Conservation (phyloP, 2,329 filamentous ascomycete genomes). For the Sordariomycetes sp. region DNA sequence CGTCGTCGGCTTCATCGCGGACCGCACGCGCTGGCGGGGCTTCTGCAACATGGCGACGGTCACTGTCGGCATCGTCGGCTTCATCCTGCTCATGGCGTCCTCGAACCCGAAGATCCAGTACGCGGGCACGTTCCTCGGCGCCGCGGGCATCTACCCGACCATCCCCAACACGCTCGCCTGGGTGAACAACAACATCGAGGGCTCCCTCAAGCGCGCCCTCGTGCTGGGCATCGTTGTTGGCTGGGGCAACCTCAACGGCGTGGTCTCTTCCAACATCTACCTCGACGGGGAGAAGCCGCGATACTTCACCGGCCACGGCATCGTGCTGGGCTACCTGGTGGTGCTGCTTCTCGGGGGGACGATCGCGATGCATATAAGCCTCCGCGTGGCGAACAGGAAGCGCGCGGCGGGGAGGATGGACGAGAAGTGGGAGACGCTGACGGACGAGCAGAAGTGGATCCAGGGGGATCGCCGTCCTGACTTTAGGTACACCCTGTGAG, state of each 20-base stretch:
- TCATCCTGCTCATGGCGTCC: slow-evolving; percentile 52
- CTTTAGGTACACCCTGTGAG: slow-evolving; percentile 57
- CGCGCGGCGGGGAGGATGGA: slow-evolving; percentile 54
- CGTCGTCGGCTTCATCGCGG: slow-evolving; percentile 54
- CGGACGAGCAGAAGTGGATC: slow-evolving; percentile 46
- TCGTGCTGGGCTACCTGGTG: slow-evolving; percentile 63
- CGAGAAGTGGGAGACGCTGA: slow-evolving; percentile 53
- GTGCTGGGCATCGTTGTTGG: slow-evolving; percentile 82
- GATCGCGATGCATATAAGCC: slow-evolving; percentile 48
- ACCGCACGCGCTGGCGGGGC: slow-evolving; percentile 57
- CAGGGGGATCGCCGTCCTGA: slow-evolving; percentile 63
- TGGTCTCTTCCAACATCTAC: slow-evolving; percentile 77
- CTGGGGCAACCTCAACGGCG: slow-evolving; percentile 86
- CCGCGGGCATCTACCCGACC: slow-evolving; percentile 60
- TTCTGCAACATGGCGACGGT: slow-evolving; percentile 55
- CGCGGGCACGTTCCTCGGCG: slow-evolving; percentile 58
- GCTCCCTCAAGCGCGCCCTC: slow-evolving; percentile 84
- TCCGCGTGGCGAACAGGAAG: slow-evolving; percentile 59
- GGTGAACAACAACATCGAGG: slow-evolving; percentile 66
- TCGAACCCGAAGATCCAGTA: slow-evolving; percentile 48
- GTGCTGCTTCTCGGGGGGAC: slow-evolving; percentile 62
- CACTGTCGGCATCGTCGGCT: slow-evolving; percentile 52
- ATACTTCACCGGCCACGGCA: slow-evolving; percentile 63
- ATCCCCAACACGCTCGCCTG: slow-evolving; percentile 63
- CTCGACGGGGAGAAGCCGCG: slow-evolving; percentile 39